Evolutionary conservation across 495 filamentous ascomycete species (phyloP), one percentile per base, ranked within the genome.

Genomic region (Staphylotrichum longicolle): DNA sequence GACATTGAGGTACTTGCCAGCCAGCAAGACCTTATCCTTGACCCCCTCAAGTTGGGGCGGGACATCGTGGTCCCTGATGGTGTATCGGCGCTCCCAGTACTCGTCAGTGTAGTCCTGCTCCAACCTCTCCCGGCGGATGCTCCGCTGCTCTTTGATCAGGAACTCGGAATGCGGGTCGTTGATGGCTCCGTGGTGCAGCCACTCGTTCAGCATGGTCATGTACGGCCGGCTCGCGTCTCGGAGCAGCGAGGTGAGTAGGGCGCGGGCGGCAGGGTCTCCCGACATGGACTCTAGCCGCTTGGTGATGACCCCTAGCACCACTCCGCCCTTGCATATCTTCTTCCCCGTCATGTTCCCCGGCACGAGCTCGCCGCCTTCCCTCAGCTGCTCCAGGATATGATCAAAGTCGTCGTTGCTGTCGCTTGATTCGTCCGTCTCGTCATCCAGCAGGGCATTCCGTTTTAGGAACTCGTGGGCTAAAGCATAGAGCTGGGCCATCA

Each of bases 1-100:
- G 1, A 98, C 94, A 66, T 98, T 98, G 12, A 98, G 85, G 68
- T 98, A 98, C 72, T 98, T 98, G 20, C 94, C 94, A 14, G 94
- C 94, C 4, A 98, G 80, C 8, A 98, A 79, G 3, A 98, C 92
- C 69, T 96, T 97, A 60, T 96, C 92, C 66, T 91, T 93, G 58
- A 98, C 91, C 56, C 80, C 86, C 66, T 95, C 91, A 6, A 98
- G 83, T 70, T 98, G 94, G 11, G 94, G 93, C 3, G 94, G 94
- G 11, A 98, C 86, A 58, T 94, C 91, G 48, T 90, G 83, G 47
- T 96, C 89, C 46, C 94, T 85, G 61, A 98, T 91, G 11, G 92
- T 96, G 67, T 98, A 98, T 58, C 94, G 82, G 72, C 96, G 91
- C 69, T 98, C 94, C 94, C 94, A 98, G 73, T 98, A 98, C 66